Conservation (phyloP, 495 filamentous ascomycete genomes). For the Aspergillus asperescens region DNA sequence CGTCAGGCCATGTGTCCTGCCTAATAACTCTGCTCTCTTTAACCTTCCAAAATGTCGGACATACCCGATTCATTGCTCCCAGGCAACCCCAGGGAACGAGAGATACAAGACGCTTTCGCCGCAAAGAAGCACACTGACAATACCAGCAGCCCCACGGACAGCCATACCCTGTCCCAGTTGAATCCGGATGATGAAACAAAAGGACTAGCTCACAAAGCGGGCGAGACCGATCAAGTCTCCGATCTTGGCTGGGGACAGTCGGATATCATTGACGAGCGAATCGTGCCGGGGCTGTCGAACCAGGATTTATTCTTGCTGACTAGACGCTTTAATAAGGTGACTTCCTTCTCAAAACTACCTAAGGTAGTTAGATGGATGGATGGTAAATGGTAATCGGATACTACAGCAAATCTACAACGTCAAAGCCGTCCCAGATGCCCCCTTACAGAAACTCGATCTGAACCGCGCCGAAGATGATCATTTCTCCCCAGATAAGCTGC, state of each 20-base stretch:
- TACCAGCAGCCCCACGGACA: constrained; percentile 30
- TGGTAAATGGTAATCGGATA: constrained; percentile 12
- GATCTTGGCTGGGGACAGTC: constrained; percentile 70
- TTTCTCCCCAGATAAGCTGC: constrained; percentile 81
- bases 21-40: too few species aligned
- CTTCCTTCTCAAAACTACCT: too few species aligned
- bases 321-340: constrained; percentile 78
- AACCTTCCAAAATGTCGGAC: background rate
- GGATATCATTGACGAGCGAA: constrained; percentile 50
- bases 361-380: too few species aligned
- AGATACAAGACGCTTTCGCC: background rate
- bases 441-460: constrained; percentile 64
- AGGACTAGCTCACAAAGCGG: constrained; percentile 38
- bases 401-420: constrained; percentile 85
- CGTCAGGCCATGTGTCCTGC: too few species aligned
- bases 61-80: background rate
- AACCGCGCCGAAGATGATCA: constrained; percentile 77
- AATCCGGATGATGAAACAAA: constrained; percentile 32
- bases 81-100: background rate
- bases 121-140: background rate
- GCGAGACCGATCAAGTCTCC: constrained; percentile 44
- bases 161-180: constrained; percentile 37
- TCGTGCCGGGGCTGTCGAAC: constrained; percentile 64
- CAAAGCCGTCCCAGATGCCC: constrained; percentile 55
- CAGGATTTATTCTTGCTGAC: constrained; percentile 80